Conservation (phyloP, 75 land plant genomes). For the Cunninghamia lanceolata region DNA sequence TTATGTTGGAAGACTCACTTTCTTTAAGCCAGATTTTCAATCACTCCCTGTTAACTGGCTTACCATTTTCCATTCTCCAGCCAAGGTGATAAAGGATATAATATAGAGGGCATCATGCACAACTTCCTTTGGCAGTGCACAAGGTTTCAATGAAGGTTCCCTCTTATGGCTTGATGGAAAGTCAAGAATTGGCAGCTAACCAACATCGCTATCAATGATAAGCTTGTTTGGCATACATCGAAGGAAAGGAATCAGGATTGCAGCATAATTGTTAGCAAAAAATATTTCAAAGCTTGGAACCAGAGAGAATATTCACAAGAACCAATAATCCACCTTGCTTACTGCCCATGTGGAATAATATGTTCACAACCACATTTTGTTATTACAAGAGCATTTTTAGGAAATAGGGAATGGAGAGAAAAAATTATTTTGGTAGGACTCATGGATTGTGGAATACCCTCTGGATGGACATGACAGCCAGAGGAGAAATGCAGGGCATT, state of each 20-base stretch:
- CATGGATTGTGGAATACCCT: neutral
- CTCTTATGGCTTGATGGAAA: neutral
- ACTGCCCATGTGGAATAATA: neutral
- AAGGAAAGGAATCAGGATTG: neutral
- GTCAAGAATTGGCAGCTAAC: neutral
- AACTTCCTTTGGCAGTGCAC: neutral
- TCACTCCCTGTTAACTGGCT: neutral
- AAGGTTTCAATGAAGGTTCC: too few species aligned
- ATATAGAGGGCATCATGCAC: neutral
- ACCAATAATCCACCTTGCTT: neutral
- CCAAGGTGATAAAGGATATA: neutral
- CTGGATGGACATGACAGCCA: neutral
- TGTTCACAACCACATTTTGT: neutral
- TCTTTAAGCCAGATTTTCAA: neutral
- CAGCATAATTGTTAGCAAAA: neutral
- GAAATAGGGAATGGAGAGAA: neutral
- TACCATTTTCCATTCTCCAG: neutral
- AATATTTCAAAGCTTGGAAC: neutral
- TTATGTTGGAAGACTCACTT: too few species aligned
- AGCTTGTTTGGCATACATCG: neutral
- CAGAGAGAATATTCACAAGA: neutral
- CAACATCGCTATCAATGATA: neutral
- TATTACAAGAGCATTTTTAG: neutral
- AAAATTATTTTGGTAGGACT: neutral
- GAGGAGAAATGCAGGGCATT: neutral